phyloP scores from a whole-genome alignment of 768 basidiomycete genomes.

The Leccinum truebloodii region DNA sequence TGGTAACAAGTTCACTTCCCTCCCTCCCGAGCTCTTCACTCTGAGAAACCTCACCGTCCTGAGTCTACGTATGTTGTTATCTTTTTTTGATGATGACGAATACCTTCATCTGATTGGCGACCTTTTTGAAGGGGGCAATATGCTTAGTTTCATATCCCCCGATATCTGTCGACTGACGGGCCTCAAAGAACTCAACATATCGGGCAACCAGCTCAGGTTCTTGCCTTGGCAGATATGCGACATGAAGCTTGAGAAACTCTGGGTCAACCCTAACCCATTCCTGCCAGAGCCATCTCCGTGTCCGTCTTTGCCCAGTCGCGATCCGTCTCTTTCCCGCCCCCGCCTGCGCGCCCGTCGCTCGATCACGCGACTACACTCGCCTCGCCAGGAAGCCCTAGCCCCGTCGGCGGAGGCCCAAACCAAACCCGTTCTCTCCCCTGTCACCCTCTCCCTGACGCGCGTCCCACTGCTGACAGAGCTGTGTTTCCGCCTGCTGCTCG shows the following conservation, averaged over 20 bases:
- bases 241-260: slow-evolving; percentile 52
- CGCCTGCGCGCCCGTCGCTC: no score
- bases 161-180: slow-evolving; percentile 56
- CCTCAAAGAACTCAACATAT: slow-evolving; percentile 60
- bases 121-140: slow-evolving; percentile 51
- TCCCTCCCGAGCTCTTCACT: slow-evolving; percentile 60
- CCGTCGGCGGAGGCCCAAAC: neutral
- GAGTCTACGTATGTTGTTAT: slow-evolving; percentile 53
- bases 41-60: slow-evolving; percentile 61
- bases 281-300: slow-evolving; percentile 29
- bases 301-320: no score
- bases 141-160: slow-evolving; percentile 56
- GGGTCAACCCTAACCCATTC: slow-evolving; percentile 64
- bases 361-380: neutral
- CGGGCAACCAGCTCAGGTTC: slow-evolving; percentile 56
- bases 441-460: slow-evolving; percentile 12
- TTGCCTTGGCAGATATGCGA: slow-evolving; percentile 66
- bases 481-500: no score
- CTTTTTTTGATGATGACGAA: neutral
- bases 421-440: neutral
- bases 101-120: neutral
- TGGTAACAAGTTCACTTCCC: slow-evolving; percentile 49
- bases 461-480: slow-evolving; percentile 19
- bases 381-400: neutral
- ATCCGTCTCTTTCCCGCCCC: slow-evolving; percentile 12